A percentile compares a stretch with the other conserved stretches of the same genome.
Evolutionary conservation across 169 alveolate species (phyloP).

Genomic region (Neospora caninum): DNA sequence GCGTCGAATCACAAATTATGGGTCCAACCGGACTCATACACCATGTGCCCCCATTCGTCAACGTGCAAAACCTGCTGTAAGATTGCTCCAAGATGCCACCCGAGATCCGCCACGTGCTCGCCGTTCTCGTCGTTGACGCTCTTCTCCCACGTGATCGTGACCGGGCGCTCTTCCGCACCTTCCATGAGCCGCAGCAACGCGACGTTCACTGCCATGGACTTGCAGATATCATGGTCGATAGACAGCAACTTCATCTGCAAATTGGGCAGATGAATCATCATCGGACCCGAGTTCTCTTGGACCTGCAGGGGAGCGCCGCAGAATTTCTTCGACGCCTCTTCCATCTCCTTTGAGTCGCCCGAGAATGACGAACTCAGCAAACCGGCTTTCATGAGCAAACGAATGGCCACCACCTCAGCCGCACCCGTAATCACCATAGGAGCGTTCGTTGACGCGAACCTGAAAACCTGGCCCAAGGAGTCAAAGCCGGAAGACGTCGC

Average conservation of each 20-base stretch:
- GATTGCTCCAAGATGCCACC: conserved; percentile 49
- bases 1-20: neutral
- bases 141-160: neutral
- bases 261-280: neutral
- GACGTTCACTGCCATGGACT: neutral
- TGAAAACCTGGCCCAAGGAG: conserved; percentile 23
- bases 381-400: neutral
- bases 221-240: neutral
- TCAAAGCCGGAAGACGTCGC: conserved; percentile 50
- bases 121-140: neutral
- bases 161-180: neutral
- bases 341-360: conserved; percentile 13
- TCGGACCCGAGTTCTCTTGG: neutral
- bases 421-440: conserved; percentile 34
- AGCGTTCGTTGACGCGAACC: conserved; percentile 15
- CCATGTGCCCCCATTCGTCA: neutral
- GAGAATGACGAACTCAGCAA: neutral
- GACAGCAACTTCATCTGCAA: neutral
- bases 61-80: conserved; percentile 17
- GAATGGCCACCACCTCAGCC: neutral
- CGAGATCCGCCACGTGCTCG: neutral
- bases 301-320: conserved; percentile 22
- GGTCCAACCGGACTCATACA: conserved; percentile 26
- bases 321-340: neutral
- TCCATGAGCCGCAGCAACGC: neutral